Evolutionary conservation across 164 flowering plant genomes (phyloP).

Genomic region (Sedum album): DNA sequence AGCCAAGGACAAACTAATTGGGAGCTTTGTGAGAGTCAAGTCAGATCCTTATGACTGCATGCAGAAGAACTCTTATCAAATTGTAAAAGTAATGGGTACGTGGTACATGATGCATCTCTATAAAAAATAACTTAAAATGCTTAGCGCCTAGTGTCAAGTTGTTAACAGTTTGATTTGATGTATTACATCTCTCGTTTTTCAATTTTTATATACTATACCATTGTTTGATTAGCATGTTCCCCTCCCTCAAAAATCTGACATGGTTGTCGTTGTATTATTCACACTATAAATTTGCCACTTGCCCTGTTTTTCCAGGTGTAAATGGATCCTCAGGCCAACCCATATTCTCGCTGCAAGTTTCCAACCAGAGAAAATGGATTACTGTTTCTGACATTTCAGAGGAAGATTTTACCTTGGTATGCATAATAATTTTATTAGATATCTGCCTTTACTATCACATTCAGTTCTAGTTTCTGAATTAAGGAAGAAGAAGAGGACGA

Average conservation of each 20-base stretch:
- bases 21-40: constrained; percentile 60
- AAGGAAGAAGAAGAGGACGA: background rate
- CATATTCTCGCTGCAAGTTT: constrained; percentile 30
- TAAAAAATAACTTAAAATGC: background rate
- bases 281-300: background rate
- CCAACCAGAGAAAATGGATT: constrained; percentile 24
- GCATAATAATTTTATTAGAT: background rate
- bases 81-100: constrained; percentile 60
- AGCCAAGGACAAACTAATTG: constrained; percentile 48
- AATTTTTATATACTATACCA: background rate
- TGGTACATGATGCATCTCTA: background rate
- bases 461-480: background rate
- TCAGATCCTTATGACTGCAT: constrained; percentile 35
- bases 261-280: background rate
- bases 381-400: constrained; percentile 40
- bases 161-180: background rate
- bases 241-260: background rate
- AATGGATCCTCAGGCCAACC: constrained; percentile 13
- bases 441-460: background rate
- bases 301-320: constrained; percentile 31
- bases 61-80: constrained; percentile 35
- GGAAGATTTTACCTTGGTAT: constrained; percentile 58
- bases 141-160: background rate
- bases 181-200: background rate
- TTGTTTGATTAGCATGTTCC: background rate